phyloP scores from a whole-genome alignment of 2,329 filamentous ascomycete species.

The Beauveria australis region DNA sequence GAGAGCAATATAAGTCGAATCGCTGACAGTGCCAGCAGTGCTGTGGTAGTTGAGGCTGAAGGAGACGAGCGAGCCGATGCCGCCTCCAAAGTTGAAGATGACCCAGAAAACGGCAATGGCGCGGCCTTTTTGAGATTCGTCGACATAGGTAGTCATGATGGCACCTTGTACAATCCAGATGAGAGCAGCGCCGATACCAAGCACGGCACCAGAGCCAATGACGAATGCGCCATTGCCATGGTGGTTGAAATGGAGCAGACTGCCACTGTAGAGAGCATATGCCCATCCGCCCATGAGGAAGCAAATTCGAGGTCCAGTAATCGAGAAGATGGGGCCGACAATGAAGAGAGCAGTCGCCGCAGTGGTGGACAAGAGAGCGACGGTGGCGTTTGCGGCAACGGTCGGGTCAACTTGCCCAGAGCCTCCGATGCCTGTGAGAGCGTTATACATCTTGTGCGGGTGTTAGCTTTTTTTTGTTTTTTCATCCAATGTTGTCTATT shows the following conservation, averaged over 20 bases:
- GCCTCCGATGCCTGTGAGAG: constrained; percentile 35
- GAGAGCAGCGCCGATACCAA: constrained; percentile 37
- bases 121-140: constrained; percentile 33
- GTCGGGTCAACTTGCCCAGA: constrained; percentile 36
- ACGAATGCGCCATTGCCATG: constrained; percentile 33
- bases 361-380: constrained; percentile 34
- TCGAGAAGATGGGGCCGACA: constrained; percentile 34
- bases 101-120: constrained; percentile 37
- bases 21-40: constrained; percentile 33
- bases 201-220: constrained; percentile 34
- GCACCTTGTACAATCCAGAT: constrained; percentile 39
- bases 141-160: constrained; percentile 39
- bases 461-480: neutral
- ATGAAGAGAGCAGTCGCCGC: constrained; percentile 35
- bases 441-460: constrained; percentile 36
- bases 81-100: constrained; percentile 37
- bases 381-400: constrained; percentile 37
- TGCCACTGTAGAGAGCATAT: constrained; percentile 36
- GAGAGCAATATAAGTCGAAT: constrained; percentile 42
- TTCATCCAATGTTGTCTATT: neutral
- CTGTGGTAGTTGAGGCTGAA: constrained; percentile 36
- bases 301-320: constrained; percentile 33
- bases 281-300: constrained; percentile 37
- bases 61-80: constrained; percentile 33
- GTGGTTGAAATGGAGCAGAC: constrained; percentile 34